Evolutionary conservation across 1,139 yeast genomes (phyloP).

Genomic region (Yamadazyma trypodendri): DNA sequence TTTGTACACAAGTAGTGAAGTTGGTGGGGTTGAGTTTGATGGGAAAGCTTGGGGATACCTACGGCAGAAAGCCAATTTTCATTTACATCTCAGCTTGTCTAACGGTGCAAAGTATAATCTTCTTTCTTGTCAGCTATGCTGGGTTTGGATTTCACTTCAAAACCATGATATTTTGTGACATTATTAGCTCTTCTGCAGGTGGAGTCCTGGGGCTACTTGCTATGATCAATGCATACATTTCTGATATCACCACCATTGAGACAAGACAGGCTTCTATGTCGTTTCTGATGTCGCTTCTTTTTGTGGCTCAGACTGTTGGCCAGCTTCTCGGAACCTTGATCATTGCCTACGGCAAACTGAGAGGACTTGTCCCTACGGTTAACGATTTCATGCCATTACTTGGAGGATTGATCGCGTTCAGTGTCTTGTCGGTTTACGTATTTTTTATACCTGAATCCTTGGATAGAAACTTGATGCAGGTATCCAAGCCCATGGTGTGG

Average conservation of each 20-base stretch:
- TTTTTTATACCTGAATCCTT: constrained; percentile 9
- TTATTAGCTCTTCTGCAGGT: constrained; percentile 5
- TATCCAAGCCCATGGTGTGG: neutral
- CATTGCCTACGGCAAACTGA: constrained; percentile 6
- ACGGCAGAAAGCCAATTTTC: constrained; percentile 53
- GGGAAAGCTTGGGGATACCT: constrained; percentile 59
- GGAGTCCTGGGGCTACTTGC: constrained; percentile 6
- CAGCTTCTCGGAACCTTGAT: constrained; percentile 6
- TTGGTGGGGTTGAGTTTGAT: constrained; percentile 40
- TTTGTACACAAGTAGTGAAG: constrained; percentile 23
- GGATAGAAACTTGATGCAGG: neutral
- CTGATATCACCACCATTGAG: constrained; percentile 11
- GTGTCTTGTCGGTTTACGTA: neutral
- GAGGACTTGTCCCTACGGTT: neutral
- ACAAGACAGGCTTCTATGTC: constrained; percentile 8
- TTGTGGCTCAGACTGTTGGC: constrained; percentile 9
- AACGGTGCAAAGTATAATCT: neutral
- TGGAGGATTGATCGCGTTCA: neutral
- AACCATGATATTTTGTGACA: constrained; percentile 2
- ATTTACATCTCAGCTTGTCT: constrained; percentile 20
- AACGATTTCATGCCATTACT: constrained; percentile 6
- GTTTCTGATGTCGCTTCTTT: constrained; percentile 6
- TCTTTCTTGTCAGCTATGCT: neutral
- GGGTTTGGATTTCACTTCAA: constrained; percentile 10
- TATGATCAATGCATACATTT: constrained; percentile 9